Evolutionary conservation across 768 basidiomycete genomes (phyloP).

Genomic region (Rickenella mellea): DNA sequence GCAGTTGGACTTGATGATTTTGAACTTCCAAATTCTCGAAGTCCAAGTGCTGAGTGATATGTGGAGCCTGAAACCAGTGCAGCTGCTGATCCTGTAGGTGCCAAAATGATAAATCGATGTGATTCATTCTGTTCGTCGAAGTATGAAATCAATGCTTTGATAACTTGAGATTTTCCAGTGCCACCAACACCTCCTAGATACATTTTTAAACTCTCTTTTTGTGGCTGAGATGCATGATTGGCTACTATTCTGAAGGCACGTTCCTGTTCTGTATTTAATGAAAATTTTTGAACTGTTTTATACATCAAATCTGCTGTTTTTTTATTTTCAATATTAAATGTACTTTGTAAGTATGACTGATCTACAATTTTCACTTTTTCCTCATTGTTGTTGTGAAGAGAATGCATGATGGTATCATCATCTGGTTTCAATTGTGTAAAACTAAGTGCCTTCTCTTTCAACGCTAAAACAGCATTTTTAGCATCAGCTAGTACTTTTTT

Average conservation of each 20-base stretch:
- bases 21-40: not conserved
- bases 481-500: too few species aligned
- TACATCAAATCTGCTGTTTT: too few species aligned
- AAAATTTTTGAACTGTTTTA: not conserved
- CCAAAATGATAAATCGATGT: not conserved
- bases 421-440: too few species aligned
- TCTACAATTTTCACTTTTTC: too few species aligned
- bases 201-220: conserved; percentile 2
- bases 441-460: too few species aligned
- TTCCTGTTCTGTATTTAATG: conserved; percentile 4
- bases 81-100: conserved; percentile 5
- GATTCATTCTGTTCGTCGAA: not conserved
- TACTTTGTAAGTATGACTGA: too few species aligned
- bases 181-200: conserved; percentile 7
- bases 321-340: too few species aligned
- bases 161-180: conserved; percentile 6
- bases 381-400: too few species aligned
- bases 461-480: too few species aligned
- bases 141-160: conserved; percentile 1
- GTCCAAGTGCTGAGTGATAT: conserved; percentile 3
- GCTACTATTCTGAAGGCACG: conserved; percentile 5
- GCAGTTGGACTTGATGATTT: too few species aligned
- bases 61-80: conserved; percentile 4
- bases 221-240: not conserved
- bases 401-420: too few species aligned